Evolutionary conservation across 78 protist species (phyloP).

Genomic region (Acrasis kona): DNA sequence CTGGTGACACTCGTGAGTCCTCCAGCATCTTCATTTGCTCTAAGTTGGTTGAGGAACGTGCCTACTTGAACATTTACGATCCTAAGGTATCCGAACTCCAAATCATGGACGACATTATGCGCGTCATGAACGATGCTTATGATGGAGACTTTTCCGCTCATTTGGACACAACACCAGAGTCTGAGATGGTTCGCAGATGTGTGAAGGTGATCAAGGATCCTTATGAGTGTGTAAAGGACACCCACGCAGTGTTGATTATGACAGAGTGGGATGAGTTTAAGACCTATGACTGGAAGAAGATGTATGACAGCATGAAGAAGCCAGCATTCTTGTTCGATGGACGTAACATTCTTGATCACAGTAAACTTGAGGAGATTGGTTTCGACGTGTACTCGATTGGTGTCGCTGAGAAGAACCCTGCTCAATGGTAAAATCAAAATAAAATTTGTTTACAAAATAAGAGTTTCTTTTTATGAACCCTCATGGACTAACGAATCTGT

Average conservation of each 20-base stretch:
- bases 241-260: slow-evolving; percentile 71
- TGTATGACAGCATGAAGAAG: slow-evolving; percentile 39
- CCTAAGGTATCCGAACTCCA: slow-evolving; percentile 66
- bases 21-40: slow-evolving; percentile 59
- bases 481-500: too few species aligned
- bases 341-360: slow-evolving; percentile 54
- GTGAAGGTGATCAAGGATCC: neutral
- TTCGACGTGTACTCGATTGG: slow-evolving; percentile 61
- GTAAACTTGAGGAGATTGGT: slow-evolving; percentile 53
- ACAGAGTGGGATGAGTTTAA: slow-evolving; percentile 96
- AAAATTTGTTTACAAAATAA: too few species aligned
- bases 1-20: slow-evolving; percentile 82
- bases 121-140: neutral
- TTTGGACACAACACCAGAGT: too few species aligned
- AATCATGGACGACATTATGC: neutral
- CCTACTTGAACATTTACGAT: slow-evolving; percentile 77
- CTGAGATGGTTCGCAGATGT: neutral
- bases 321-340: slow-evolving; percentile 93
- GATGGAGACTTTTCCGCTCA: neutral
- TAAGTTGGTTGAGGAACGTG: slow-evolving; percentile 69
- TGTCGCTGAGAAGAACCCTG: too few species aligned
- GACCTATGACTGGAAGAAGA: neutral
- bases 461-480: too few species aligned
- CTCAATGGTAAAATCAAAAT: too few species aligned
- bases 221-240: slow-evolving; percentile 44